Conservation (phyloP, 768 basidiomycete genomes). For the Mycena belliarum region DNA sequence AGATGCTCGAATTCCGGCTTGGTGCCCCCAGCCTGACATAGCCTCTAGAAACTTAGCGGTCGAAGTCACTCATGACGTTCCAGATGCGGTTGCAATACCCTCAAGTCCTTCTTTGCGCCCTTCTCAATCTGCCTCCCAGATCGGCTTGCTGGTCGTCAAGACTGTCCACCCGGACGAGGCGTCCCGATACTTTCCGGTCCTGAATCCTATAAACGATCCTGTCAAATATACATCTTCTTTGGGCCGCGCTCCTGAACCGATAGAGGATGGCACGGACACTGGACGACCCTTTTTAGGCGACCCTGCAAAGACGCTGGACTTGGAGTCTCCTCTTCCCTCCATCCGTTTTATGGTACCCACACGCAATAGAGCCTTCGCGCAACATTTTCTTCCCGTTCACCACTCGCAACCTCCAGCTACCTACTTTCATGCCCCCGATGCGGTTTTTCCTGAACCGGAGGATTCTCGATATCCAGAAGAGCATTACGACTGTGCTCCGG, state of each 20-base stretch:
- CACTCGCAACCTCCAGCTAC: neutral
- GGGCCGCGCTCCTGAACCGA: neutral
- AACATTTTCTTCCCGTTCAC: slow-evolving; percentile 7
- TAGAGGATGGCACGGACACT: neutral
- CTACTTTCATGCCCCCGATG: neutral
- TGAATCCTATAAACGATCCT: neutral
- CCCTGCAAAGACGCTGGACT: neutral
- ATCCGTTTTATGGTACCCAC: slow-evolving; percentile 3
- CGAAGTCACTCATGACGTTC: neutral
- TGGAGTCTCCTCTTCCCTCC: neutral
- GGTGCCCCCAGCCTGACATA: slow-evolving; percentile 20
- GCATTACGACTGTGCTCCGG: neutral
- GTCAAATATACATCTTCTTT: neutral
- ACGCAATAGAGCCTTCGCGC: slow-evolving; percentile 10
- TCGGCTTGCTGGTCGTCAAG: slow-evolving; percentile 23
- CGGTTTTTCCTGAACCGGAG: neutral
- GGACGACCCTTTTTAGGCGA: neutral
- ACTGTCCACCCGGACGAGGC: neutral
- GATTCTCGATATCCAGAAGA: neutral
- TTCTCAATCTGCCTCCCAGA: slow-evolving; percentile 61
- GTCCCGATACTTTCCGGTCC: slow-evolving; percentile 26
- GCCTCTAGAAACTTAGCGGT: neutral
- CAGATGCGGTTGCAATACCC: slow-evolving; percentile 8
- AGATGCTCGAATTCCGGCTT: slow-evolving; percentile 33
- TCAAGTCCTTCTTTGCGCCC: slow-evolving; percentile 35